These are phyloP conservation scores for Microthyrium microscopicum DNA, from an alignment of 2,329 filamentous ascomycete genomes.

Conservation along the genomic window DNA sequence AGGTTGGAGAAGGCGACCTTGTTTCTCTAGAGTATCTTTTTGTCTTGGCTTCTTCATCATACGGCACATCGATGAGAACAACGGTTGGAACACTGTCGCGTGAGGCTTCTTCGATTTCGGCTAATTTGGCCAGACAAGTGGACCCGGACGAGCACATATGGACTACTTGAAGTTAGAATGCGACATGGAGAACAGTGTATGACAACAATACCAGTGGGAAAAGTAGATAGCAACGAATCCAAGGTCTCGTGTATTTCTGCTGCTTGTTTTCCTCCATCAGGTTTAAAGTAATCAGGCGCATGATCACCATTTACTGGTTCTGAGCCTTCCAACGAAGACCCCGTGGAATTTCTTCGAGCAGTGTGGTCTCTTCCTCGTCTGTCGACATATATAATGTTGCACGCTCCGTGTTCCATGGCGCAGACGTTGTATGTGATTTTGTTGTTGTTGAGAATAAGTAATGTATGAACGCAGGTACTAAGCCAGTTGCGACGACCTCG, in stretches of 20 bases:
- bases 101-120: slow-evolving; percentile 13
- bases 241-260: slow-evolving; percentile 22
- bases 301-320: too few species aligned
- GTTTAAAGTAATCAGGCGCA: slow-evolving; percentile 20
- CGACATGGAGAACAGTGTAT: slow-evolving; percentile 1
- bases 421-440: too few species aligned
- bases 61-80: slow-evolving; percentile 26
- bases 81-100: slow-evolving; percentile 21
- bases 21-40: slow-evolving; percentile 25
- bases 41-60: slow-evolving; percentile 24
- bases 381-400: slow-evolving; percentile 28
- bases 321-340: neutral
- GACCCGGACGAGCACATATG: slow-evolving; percentile 23
- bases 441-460: too few species aligned
- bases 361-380: slow-evolving; percentile 24
- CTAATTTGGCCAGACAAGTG: slow-evolving; percentile 21
- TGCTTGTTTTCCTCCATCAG: slow-evolving; percentile 15
- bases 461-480: too few species aligned
- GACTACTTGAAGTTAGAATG: slow-evolving; percentile 13
- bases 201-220: slow-evolving; percentile 23
- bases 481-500: too few species aligned
- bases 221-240: slow-evolving; percentile 23
- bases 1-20: slow-evolving; percentile 23
- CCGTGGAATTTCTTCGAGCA: slow-evolving; percentile 16
- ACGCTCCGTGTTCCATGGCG: slow-evolving; percentile 29